A percentile compares a stretch with the other conserved stretches of the same genome.
These are phyloP conservation scores for Echites panduratus DNA, from an alignment of 257 asterid species.

Conservation along the genomic window DNA sequence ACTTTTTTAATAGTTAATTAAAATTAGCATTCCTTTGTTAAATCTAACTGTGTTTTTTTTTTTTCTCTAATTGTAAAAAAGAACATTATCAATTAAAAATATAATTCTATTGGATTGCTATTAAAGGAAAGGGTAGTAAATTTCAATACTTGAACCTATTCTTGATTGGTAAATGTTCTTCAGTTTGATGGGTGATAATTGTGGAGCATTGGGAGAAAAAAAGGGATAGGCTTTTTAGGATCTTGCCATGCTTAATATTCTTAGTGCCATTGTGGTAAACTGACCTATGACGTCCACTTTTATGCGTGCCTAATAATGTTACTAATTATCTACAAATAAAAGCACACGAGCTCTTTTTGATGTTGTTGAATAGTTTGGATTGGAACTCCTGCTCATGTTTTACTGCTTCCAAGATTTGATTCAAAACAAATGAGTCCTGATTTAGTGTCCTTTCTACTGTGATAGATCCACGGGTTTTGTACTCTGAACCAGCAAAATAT, in stretches of 20 bases:
- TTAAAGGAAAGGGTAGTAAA: background rate
- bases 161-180: background rate
- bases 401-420: background rate
- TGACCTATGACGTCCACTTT: background rate
- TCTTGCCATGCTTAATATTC: background rate
- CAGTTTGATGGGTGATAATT: background rate
- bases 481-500: conserved; percentile 89
- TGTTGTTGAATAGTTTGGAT: background rate
- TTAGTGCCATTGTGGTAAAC: background rate
- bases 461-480: conserved; percentile 83
- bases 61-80: background rate
- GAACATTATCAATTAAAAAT: background rate
- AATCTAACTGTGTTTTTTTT: background rate
- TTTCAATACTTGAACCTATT: background rate
- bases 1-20: background rate
- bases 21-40: background rate
- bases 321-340: background rate
- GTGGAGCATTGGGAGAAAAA: background rate
- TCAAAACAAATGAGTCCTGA: background rate
- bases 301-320: background rate
- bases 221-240: background rate
- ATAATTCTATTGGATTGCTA: background rate
- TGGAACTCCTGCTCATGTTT: background rate
- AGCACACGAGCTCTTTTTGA: no score
- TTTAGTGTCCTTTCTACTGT: background rate